These are phyloP conservation scores for Fibroporia radiculosa DNA, from an alignment of 768 basidiomycete genomes.

Conservation along the genomic window DNA sequence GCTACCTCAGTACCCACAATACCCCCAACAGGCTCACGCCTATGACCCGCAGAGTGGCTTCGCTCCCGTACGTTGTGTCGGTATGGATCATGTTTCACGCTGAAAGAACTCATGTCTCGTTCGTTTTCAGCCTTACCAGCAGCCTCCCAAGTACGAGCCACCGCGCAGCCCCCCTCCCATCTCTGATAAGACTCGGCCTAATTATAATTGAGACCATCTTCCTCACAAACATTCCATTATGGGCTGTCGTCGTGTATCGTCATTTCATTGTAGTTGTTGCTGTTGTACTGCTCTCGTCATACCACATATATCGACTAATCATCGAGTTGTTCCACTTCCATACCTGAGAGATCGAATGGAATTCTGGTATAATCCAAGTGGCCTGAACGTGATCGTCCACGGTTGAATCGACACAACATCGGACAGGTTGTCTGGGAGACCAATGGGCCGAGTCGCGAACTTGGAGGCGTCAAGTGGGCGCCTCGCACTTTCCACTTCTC, in stretches of 20 bases:
- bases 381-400: neutral
- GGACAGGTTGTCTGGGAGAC: neutral
- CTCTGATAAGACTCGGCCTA: neutral
- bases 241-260: neutral
- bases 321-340: neutral
- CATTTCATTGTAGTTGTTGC: neutral
- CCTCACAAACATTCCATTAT: neutral
- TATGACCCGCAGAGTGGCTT: slow-evolving; percentile 10
- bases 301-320: neutral
- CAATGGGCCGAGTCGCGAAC: neutral
- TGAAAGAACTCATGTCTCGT: neutral
- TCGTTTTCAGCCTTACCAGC: neutral
- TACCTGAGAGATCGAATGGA: neutral
- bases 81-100: neutral
- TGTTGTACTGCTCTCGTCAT: neutral
- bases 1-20: slow-evolving; percentile 10
- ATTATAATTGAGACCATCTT: neutral
- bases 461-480: slow-evolving; percentile 1
- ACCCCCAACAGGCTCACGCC: neutral
- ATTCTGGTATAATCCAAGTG: neutral
- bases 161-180: neutral
- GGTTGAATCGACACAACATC: neutral
- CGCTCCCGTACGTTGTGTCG: slow-evolving; percentile 8
- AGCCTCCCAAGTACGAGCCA: neutral
- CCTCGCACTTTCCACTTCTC: neutral